These are phyloP conservation scores for Trichosporon faecale DNA, from an alignment of 1,284 basidiomycete genomes.

Conservation along the genomic window DNA sequence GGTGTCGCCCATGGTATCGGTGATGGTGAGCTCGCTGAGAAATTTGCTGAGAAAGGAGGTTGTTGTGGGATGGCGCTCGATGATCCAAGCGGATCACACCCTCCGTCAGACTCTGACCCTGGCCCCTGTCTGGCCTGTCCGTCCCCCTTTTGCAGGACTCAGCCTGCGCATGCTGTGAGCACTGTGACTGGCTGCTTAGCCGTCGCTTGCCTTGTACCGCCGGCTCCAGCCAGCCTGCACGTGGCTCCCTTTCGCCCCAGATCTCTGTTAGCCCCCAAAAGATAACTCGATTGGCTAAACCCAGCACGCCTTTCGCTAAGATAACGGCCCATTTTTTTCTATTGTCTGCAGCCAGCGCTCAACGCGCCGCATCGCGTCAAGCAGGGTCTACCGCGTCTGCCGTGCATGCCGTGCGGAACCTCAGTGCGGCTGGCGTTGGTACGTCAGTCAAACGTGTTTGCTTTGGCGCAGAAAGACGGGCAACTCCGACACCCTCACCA, in stretches of 20 bases:
- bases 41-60: neutral
- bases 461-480: too few species aligned
- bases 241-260: neutral
- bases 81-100: constrained; percentile 5
- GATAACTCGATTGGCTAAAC: neutral
- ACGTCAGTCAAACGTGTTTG: too few species aligned
- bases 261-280: neutral
- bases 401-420: neutral
- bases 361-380: too few species aligned
- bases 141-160: too few species aligned
- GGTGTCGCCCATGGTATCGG: constrained; percentile 3
- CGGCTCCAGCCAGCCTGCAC: neutral
- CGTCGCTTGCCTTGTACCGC: neutral
- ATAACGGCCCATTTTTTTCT: constrained; percentile 5
- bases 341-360: neutral
- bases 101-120: neutral
- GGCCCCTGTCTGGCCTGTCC: neutral
- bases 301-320: neutral
- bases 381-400: neutral
- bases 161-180: neutral
- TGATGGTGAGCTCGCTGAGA: neutral
- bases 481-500: neutral
- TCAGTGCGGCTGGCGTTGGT: neutral
- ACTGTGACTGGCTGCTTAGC: neutral
- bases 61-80: neutral